Base-by-base conservation (phyloP, 495 filamentous ascomycete species). In the Darksidea phi region DNA sequence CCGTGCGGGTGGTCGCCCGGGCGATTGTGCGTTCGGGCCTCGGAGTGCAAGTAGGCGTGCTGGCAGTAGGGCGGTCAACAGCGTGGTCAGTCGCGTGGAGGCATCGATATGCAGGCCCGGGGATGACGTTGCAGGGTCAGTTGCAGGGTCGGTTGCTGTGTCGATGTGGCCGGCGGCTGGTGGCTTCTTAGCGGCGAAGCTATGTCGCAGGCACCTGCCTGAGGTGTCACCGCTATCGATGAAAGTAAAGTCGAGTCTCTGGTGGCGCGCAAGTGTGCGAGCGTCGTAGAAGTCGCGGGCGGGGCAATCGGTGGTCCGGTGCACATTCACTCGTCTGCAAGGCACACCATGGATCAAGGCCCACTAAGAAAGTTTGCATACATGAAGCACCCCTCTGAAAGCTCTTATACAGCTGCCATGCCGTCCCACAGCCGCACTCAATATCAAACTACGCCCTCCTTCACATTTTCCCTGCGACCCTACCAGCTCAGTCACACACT, bases 101-200 rank as follows among this genome's bases (percentile, higher is more conserved):
- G 41, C 53, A 59, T 64, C 54, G 34, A 38, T 36, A 61, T 53
- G 59, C 64, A 55, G 52, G 51, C 48, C 37, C 28, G 28, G 52
- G 57, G 59, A 66, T 66, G 63, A 63, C 64, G 64, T 67, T 58
- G 53, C 60, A 63, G 54, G 57, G 42, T n/a, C n/a, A n/a, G n/a
- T n/a, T n/a, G n/a, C n/a, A n/a, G n/a, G n/a, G n/a, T n/a, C n/a
- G n/a, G n/a, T 53, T 42, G 36, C 36, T 21, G 53, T 32, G 53
- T 45, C 25, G 58, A 58, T 53, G 64, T 67, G 59, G 64, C 59
- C 63, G 46, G 41, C 25, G 17, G 42, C 54, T 41, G 53, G 18
- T 62, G 54, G 53, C 42, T 62, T 34, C 25, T 4, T 32, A n/a
- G n/a, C n/a, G n/a, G n/a, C n/a, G n/a, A n/a, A n/a, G n/a, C n/a